Conservation (phyloP, 2,329 filamentous ascomycete species). For the Zasmidium cellare region DNA sequence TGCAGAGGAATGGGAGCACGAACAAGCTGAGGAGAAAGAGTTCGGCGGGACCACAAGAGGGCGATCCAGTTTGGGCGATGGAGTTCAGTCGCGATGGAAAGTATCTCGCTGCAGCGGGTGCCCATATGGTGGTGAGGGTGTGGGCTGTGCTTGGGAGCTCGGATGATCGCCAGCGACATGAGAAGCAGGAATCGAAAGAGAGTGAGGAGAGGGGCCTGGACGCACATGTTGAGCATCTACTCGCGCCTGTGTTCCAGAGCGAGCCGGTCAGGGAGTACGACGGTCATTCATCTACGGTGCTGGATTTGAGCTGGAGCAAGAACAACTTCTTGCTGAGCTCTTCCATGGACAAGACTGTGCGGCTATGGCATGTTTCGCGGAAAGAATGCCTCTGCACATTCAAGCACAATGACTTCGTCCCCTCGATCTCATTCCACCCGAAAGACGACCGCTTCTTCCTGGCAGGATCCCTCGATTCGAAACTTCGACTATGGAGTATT, state of each 20-base stretch:
- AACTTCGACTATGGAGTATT: constrained; percentile 91
- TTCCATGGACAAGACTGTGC: constrained; percentile 97
- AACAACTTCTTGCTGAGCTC: constrained; percentile 96
- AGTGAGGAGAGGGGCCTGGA: constrained; percentile 48
- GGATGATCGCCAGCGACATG: constrained; percentile 74
- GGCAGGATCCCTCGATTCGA: constrained; percentile 86
- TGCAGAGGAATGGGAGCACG: constrained; percentile 21
- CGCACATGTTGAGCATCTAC: constrained; percentile 60
- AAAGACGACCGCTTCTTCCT: constrained; percentile 95
- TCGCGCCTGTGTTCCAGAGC: constrained; percentile 84
- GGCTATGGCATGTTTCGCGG: constrained; percentile 87
- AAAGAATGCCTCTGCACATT: constrained; percentile 88
- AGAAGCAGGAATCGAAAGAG: constrained; percentile 65
- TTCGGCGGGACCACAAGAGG: constrained; percentile 39
- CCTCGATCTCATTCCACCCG: constrained; percentile 91
- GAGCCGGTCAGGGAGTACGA: constrained; percentile 77
- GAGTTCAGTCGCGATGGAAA: constrained; percentile 91
- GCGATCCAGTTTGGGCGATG: constrained; percentile 77
- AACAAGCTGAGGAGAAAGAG: constrained; percentile 40
- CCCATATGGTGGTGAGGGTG: constrained; percentile 80
- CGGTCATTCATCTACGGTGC: constrained; percentile 80
- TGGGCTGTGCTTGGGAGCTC: constrained; percentile 84
- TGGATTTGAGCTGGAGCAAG: constrained; percentile 97
- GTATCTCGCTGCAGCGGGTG: constrained; percentile 88
- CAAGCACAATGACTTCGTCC: constrained; percentile 92